These are phyloP conservation scores for Nemania sp. DNA, from an alignment of 2,329 filamentous ascomycete genomes.

Conservation along the genomic window DNA sequence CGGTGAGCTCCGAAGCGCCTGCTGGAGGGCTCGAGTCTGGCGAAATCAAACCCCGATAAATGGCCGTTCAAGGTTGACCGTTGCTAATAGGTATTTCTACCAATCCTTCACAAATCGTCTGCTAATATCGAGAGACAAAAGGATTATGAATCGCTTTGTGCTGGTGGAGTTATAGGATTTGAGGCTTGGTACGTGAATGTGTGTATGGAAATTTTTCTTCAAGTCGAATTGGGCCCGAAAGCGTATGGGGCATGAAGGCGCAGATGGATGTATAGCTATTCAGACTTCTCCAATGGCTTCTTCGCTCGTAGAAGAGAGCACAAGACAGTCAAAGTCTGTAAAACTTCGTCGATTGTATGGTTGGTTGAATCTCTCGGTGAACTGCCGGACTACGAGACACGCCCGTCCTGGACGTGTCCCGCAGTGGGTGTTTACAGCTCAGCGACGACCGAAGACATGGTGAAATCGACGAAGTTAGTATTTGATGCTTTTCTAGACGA, in stretches of 20 bases:
- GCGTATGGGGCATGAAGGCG: conserved; percentile 30
- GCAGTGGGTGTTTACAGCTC: conserved; percentile 91
- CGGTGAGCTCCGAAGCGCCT: conserved; percentile 38
- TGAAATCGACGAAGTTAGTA: conserved; percentile 69
- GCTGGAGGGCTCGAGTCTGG: not conserved
- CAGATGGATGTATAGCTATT: conserved; percentile 38
- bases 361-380: conserved; percentile 72
- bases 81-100: not conserved
- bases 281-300: conserved; percentile 36
- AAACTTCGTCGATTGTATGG: conserved; percentile 67
- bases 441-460: conserved; percentile 77
- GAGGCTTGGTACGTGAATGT: too few relatives aligned
- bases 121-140: not conserved
- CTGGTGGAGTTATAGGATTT: too few relatives aligned
- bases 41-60: conserved; percentile 5
- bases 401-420: conserved; percentile 60
- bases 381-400: conserved; percentile 83
- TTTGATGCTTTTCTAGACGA: conserved; percentile 32
- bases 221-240: conserved; percentile 20
- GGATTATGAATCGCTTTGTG: too few relatives aligned
- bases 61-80: not conserved
- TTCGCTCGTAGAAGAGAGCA: conserved; percentile 33
- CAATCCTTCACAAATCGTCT: too few relatives aligned
- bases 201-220: not conserved
- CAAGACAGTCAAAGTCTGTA: conserved; percentile 57